Evolutionary conservation across 75 land plant species (phyloP).

Genomic region (Pinus taeda): DNA sequence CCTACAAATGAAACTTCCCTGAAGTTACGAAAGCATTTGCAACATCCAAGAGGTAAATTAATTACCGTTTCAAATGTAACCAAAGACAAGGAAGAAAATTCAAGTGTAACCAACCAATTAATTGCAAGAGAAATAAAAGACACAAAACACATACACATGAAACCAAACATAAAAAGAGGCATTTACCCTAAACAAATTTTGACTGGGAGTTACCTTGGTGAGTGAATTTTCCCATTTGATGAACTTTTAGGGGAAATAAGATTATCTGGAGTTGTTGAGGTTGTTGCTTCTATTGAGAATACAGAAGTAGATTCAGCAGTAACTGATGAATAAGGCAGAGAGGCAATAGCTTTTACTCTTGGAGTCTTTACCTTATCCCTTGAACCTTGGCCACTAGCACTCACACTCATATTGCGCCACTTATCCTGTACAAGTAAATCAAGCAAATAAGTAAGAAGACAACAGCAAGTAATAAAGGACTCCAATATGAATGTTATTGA

Average conservation of each 20-base stretch:
- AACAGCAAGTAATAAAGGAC: neutral
- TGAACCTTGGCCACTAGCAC: conserved; percentile 58
- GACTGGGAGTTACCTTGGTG: conserved; percentile 9
- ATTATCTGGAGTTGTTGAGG: conserved; percentile 2
- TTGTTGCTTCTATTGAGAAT: conserved; percentile 13
- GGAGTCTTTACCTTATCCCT: conserved; percentile 39
- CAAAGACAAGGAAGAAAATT: neutral
- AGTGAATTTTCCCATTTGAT: conserved; percentile 19
- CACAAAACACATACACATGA: neutral
- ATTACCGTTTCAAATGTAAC: neutral
- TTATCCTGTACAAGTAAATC: conserved; percentile 55
- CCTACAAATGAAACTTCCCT: too few relatives aligned
- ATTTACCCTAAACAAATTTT: neutral
- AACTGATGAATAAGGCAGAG: conserved; percentile 14
- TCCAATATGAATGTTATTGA: neutral
- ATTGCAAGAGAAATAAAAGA: neutral
- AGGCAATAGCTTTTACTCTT: conserved; percentile 16
- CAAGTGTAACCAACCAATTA: neutral
- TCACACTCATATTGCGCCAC: conserved; percentile 86
- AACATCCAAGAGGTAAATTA: neutral
- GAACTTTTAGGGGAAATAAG: conserved; percentile 12
- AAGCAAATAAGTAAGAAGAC: neutral
- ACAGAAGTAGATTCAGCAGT: neutral
- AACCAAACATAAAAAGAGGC: neutral
- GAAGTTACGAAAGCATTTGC: neutral